Conservation (phyloP, 2,329 filamentous ascomycete species). For the Trichoderma semiorbis region DNA sequence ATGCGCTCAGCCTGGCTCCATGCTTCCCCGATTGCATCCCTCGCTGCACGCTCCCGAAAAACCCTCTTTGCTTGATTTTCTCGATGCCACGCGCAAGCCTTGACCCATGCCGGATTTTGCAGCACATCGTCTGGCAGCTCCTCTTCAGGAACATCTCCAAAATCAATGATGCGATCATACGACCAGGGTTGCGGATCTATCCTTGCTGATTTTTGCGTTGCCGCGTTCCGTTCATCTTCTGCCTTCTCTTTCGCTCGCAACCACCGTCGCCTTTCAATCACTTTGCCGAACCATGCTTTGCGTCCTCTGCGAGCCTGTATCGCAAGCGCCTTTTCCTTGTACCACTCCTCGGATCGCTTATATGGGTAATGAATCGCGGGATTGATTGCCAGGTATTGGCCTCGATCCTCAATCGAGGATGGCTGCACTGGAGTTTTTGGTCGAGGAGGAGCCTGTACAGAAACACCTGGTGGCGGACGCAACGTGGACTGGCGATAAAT, state of each 20-base stretch:
- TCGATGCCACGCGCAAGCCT: slow-evolving; percentile 38
- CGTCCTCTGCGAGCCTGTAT: slow-evolving; percentile 46
- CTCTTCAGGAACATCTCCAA: slow-evolving; percentile 36
- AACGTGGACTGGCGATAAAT: slow-evolving; percentile 37
- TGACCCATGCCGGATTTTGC: slow-evolving; percentile 44
- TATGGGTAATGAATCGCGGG: slow-evolving; percentile 48
- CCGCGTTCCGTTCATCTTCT: slow-evolving; percentile 17
- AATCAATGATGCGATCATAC: slow-evolving; percentile 32
- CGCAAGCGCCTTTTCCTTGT: slow-evolving; percentile 45
- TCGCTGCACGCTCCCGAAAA: background rate
- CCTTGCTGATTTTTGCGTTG: background rate
- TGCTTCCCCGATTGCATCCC: background rate
- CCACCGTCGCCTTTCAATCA: slow-evolving; percentile 36
- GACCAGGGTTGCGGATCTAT: slow-evolving; percentile 30
- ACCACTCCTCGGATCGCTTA: slow-evolving; percentile 44
- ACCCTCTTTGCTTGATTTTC: slow-evolving; percentile 22
- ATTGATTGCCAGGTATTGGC: slow-evolving; percentile 46
- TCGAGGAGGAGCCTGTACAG: slow-evolving; percentile 14
- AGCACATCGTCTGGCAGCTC: slow-evolving; percentile 44
- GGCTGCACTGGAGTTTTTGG: slow-evolving; percentile 5
- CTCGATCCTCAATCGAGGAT: slow-evolving; percentile 25
- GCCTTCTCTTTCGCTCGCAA: slow-evolving; percentile 25
- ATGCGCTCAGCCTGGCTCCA: background rate
- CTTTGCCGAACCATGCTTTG: slow-evolving; percentile 51
- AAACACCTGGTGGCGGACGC: slow-evolving; percentile 27